A percentile compares a stretch with the other conserved stretches of the same genome.
These are phyloP conservation scores for Suillus plorans DNA, from an alignment of 768 basidiomycete genomes.

Conservation along the genomic window DNA sequence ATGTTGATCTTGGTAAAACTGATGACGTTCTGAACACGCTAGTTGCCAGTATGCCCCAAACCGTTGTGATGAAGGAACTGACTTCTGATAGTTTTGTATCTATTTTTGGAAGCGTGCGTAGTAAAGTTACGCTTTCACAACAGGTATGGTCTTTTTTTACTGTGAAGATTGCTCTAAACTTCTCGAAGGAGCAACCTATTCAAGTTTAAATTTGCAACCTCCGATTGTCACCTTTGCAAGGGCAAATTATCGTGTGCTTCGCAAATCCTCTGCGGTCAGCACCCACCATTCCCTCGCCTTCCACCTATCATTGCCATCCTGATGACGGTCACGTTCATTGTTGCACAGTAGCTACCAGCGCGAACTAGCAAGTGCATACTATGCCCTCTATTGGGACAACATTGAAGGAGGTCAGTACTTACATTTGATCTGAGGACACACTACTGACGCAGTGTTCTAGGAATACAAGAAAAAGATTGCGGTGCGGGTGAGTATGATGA, in stretches of 20 bases:
- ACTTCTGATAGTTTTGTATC: conserved; percentile 34
- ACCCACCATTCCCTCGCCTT: conserved; percentile 5
- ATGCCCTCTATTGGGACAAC: no score
- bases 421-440: no score
- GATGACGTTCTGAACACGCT: conserved; percentile 40
- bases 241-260: conserved; percentile 49
- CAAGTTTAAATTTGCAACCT: conserved; percentile 40
- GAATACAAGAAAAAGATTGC: no score
- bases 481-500: no score
- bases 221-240: conserved; percentile 51
- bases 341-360: conserved; percentile 8
- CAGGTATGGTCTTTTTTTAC: conserved; percentile 14
- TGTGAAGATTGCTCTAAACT: conserved; percentile 7
- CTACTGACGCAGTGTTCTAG: no score
- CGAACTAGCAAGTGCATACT: no score
- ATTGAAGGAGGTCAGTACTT: no score
- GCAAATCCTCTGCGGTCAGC: conserved; percentile 21
- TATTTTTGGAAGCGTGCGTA: conserved; percentile 38
- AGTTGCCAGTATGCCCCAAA: conserved; percentile 41
- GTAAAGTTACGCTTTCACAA: conserved; percentile 28
- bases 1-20: conserved; percentile 41
- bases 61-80: conserved; percentile 43
- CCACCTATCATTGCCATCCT: conserved; percentile 15
- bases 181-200: conserved; percentile 38
- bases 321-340: conserved; percentile 25